phyloP scores from a whole-genome alignment of 257 asterid species.

The Solanum chiquidenum region DNA sequence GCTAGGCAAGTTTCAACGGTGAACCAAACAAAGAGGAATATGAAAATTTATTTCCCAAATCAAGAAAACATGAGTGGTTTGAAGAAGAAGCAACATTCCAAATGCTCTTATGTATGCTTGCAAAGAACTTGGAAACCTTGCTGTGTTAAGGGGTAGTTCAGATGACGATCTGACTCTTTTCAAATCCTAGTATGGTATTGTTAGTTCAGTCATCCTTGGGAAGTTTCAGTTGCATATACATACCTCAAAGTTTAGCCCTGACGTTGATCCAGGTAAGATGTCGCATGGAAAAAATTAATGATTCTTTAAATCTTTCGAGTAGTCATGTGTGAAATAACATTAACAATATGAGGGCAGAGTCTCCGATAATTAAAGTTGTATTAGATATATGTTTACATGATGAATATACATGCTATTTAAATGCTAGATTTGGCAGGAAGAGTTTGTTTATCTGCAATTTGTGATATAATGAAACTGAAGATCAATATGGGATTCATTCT shows the following conservation, averaged over 20 bases:
- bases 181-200: background rate
- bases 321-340: background rate
- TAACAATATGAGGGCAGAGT: background rate
- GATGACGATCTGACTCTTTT: slow-evolving; percentile 52
- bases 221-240: background rate
- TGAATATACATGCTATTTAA: background rate
- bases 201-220: background rate
- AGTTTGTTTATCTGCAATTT: background rate
- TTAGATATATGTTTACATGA: background rate
- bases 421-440: background rate
- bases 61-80: slow-evolving; percentile 19
- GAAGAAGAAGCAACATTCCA: slow-evolving; percentile 14
- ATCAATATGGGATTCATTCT: background rate
- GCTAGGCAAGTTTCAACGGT: slow-evolving; percentile 22
- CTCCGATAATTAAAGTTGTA: background rate
- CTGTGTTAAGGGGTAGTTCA: slow-evolving; percentile 62
- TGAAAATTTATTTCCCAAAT: background rate
- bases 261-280: background rate
- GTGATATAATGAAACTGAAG: background rate
- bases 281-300: background rate
- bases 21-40: slow-evolving; percentile 18
- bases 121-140: slow-evolving; percentile 61
- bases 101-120: slow-evolving; percentile 44
- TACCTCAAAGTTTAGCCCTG: background rate
- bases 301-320: background rate